phyloP scores from a whole-genome alignment of 257 asterid genomes.

The Fraxinus excelsior region DNA sequence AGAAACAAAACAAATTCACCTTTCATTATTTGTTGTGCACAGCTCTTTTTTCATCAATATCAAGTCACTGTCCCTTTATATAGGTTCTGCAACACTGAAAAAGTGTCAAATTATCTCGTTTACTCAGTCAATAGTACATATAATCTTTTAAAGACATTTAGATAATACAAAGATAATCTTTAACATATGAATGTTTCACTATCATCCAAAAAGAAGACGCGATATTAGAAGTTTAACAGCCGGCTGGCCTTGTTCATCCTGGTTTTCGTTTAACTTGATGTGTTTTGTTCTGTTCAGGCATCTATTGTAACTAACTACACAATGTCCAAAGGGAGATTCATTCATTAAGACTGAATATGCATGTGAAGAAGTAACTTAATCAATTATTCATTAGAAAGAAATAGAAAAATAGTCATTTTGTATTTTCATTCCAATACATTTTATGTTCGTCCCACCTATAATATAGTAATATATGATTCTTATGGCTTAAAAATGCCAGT shows the following conservation, averaged over 20 bases:
- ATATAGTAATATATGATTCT: not conserved
- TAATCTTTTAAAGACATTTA: not conserved
- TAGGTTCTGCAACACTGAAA: not conserved
- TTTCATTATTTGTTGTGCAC: slow-evolving; percentile 25
- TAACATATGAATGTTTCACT: not conserved
- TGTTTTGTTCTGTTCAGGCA: not conserved
- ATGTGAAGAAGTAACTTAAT: not conserved
- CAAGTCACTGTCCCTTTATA: not conserved
- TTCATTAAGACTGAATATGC: not conserved
- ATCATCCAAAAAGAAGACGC: not conserved
- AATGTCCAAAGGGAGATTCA: not conserved
- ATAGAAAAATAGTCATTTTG: not conserved
- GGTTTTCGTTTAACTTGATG: not conserved
- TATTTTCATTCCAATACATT: not conserved
- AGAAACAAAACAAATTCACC: slow-evolving; percentile 8
- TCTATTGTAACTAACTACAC: not conserved
- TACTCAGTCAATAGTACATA: not conserved
- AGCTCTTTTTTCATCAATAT: not conserved
- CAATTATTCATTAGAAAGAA: not conserved
- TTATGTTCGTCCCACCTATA: not conserved
- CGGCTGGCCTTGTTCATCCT: not conserved
- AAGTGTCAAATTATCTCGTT: not conserved
- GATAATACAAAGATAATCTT: not conserved
- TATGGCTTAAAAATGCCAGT: not conserved
- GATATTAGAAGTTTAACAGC: not conserved